Evolutionary conservation across 2,329 filamentous ascomycete species (phyloP), one percentile per base, ranked within the genome.

Genomic region (Ophiostoma sp.): DNA sequence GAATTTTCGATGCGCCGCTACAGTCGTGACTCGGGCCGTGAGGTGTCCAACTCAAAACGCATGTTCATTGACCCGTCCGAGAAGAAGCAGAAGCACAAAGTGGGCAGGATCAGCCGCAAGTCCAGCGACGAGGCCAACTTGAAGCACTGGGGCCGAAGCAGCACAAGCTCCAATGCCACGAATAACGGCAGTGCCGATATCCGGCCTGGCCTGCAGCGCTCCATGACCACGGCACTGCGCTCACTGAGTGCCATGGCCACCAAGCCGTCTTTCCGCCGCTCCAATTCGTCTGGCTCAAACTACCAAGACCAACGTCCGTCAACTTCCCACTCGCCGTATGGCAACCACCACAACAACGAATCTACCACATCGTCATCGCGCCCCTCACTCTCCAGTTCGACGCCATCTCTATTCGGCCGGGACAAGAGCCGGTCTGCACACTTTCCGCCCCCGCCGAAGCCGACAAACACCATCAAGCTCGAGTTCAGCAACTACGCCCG

Each of bases 401-500:
- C 68, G 76, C 78, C 74, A 2, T 74, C 72, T 1, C 52, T 73
- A 11, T 75, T 82, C 75, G 79, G 82, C 71, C 76, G 76, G 74
- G 74, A 76, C 72, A 69, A 72, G 28, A 69, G 9, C 70, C 76
- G 75, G 68, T 48, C 72, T 59, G 78, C 75, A 74, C 42, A 36
- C 19, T 48, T 48, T 12, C 80, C 79, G 73, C 78, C 81, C 31
- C 83, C 80, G 71, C 81, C 82, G 55, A 78, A 85, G 61, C 74
- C 93, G 22, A 93, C 91, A 73, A 94, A 97, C 81, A 91, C 88
- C 48, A 92, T 95, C 80, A 93, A 94, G 82, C 88, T 99, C 45
- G 95, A 98, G 80, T 99, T 98, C 81, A 97, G 94, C 77, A 99
- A 98, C 84, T 99, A 99, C 80, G 95, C 95, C 1, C 94, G 96